These are phyloP conservation scores for Diaporthe amygdali DNA, from an alignment of 2,329 filamentous ascomycete genomes.

Conservation along the genomic window DNA sequence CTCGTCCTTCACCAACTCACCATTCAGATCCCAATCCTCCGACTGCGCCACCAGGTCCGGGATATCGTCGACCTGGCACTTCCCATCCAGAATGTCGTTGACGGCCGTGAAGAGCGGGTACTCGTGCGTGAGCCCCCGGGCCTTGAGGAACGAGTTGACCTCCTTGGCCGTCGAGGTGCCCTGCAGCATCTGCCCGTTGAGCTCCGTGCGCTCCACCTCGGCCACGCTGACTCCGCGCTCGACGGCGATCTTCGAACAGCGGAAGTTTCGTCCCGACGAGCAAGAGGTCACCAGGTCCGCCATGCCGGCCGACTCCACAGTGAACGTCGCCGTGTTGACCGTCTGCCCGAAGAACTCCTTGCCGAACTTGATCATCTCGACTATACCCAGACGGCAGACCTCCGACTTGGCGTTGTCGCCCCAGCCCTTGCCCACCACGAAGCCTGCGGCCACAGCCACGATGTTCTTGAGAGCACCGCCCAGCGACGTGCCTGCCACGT, in stretches of 20 bases:
- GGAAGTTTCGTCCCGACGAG: conserved; percentile 90
- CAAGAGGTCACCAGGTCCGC: conserved; percentile 96
- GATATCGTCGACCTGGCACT: conserved; percentile 79
- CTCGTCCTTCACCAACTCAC: conserved; percentile 12
- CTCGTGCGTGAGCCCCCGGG: conserved; percentile 76
- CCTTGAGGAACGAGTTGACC: conserved; percentile 87
- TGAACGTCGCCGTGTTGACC: conserved; percentile 84
- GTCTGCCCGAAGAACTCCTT: conserved; percentile 90
- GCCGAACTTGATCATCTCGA: conserved; percentile 97
- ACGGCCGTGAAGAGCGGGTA: conserved; percentile 95
- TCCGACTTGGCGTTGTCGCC: conserved; percentile 99
- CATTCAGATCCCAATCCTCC: conserved; percentile 26
- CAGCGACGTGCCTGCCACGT: conserved; percentile 96
- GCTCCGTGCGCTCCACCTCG: conserved; percentile 85
- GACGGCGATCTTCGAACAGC: conserved; percentile 87
- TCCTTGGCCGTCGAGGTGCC: conserved; percentile 91
- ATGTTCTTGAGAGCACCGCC: conserved; percentile 97
- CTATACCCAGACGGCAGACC: conserved; percentile 92
- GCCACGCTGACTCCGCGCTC: conserved; percentile 79
- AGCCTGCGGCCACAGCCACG: conserved; percentile 91
- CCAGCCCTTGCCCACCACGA: conserved; percentile 95
- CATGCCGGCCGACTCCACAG: conserved; percentile 94
- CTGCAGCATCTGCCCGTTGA: conserved; percentile 97
- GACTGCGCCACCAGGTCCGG: conserved; percentile 63
- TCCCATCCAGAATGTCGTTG: conserved; percentile 78